These are phyloP conservation scores for Apophysomyces ossiformis DNA, from an alignment of 371 early-diverging fungal species.

Conservation along the genomic window DNA sequence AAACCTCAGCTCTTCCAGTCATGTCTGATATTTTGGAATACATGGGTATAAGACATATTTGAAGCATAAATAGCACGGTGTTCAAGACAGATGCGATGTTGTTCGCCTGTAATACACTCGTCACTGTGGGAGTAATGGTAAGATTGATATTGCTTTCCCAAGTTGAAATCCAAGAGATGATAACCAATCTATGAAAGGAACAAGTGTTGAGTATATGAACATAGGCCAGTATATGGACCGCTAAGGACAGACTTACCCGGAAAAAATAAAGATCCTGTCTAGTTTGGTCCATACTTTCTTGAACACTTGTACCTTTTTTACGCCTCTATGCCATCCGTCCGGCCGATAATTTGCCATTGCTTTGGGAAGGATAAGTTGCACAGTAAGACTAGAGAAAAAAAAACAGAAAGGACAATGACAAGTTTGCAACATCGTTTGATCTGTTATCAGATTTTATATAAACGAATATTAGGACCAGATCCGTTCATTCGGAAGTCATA, in stretches of 20 bases:
- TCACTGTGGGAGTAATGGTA: conserved; percentile 12
- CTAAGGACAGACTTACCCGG: conserved; percentile 17
- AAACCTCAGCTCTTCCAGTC: conserved; percentile 29
- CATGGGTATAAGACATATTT: conserved; percentile 29
- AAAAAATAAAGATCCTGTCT: conserved; percentile 26
- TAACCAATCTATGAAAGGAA: conserved; percentile 20
- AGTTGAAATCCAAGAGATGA: conserved; percentile 26
- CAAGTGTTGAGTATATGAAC: not conserved
- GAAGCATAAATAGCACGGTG: conserved; percentile 23
- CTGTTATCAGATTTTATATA: not conserved
- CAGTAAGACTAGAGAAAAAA: too few species aligned
- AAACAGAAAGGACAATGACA: not conserved
- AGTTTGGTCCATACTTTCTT: conserved; percentile 31
- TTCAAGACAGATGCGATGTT: conserved; percentile 18
- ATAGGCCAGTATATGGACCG: not conserved
- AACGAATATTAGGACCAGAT: not conserved
- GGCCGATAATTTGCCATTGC: not conserved
- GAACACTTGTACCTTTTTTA: conserved; percentile 30
- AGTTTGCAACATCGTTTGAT: not conserved
- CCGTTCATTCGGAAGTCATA: conserved; percentile 1
- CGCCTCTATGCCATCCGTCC: conserved; percentile 16
- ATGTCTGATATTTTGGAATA: conserved; percentile 39
- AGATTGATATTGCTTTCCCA: conserved; percentile 21
- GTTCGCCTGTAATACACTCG: conserved; percentile 17
- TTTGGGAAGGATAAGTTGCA: not conserved